Evolutionary conservation across 805 yeast genomes (phyloP), one percentile per base, ranked within the genome.

Genomic region (Osmozyma mogii): DNA sequence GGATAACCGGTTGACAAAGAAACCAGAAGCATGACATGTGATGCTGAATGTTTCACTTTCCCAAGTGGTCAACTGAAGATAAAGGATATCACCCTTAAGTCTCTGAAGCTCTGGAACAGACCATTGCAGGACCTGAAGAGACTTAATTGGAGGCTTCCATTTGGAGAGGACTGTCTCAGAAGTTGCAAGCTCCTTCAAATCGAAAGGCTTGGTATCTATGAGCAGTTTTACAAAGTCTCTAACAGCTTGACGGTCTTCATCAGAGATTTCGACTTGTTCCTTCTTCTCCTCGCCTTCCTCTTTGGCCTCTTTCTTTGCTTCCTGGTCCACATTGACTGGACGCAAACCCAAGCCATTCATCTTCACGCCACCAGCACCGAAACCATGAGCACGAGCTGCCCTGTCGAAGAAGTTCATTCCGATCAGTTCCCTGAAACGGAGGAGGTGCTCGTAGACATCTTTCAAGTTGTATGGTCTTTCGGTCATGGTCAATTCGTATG

Each of bases 31-130:
- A 33, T 78, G 75, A 35, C 89, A 78, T 6, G 96, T 85, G 43
- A 89, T 72, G 45, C 84, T 81, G 54, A 69, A 72, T 17, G 71
- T 70, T 49, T 84, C 94, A 44, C 80, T 80, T 56, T 92, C 97
- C 40, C 83, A 61, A 27, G 96, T 83, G 45, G 75, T 78, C 24
- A 76, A 65, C 33, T 72, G 72, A 46, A 92, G 62, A 54, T 89
- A 89, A 34, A 81, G 62, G 44, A 88, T 63, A 48, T 88, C 95
- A 15, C 97, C 97, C 49, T 68, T 70, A 27, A 67, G 41, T 43
- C 62, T 70, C 49, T 70, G 73, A 29, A 64, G 58, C 11, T 78
- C 62, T 17, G 89, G 79, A 9, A 85, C 85, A 4, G 96, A 95
- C 92, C 95, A 89, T 31, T 74, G 72, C 9, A 95, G 83, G 28